Base-by-base conservation (phyloP, 1,139 yeast genomes). In the Candida mesenterica region DNA sequence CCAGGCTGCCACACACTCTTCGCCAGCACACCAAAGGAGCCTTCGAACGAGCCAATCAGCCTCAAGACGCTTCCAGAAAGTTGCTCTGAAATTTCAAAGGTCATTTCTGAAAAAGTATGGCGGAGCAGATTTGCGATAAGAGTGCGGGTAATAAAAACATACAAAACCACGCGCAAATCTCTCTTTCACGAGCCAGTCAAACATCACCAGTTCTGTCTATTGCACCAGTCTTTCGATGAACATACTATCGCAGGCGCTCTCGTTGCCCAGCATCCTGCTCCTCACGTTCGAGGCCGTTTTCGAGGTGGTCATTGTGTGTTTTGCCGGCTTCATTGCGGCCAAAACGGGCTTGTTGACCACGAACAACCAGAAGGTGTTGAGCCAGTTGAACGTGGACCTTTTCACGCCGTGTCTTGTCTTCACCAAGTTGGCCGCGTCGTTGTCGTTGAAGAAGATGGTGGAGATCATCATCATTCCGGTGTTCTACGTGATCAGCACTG, bases 341-440 rank as follows among this genome's bases (percentile, higher is more conserved):
- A 66, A 69, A 40, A 52, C 72, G 3, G 82, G 85, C 3, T 60
- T 82, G 28, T 68, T 85, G 32, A 74, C 71, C 39, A 66, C 78
- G 26, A 65, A 68, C 30, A 86, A 82, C 17, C 90, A 84, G 48
- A 81, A 81, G 53, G 74, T 75, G 33, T 63, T 86, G 19, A 78
- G 87, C 15, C 70, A 72, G 39, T 65, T 86, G 33, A 86, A 86
- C 50, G 94, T 86, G 28, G 88, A 82, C 59, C 65, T 86, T 38
- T 84, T 86, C 62, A 86, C 95, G 15, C 95, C 95, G 4, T 85
- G 94, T 46, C 75, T 86, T 62, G 86, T 86, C 47, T 86, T 86
- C 57, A 71, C 82, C 44, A 86, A 86, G 57, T 72, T 86, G 49
- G 95, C 94, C 8, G 78, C 89, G 4, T 78, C 88, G 5, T 65